Base-by-base conservation (phyloP, 2,329 filamentous ascomycete species). In the Diaporthe longicolla region DNA sequence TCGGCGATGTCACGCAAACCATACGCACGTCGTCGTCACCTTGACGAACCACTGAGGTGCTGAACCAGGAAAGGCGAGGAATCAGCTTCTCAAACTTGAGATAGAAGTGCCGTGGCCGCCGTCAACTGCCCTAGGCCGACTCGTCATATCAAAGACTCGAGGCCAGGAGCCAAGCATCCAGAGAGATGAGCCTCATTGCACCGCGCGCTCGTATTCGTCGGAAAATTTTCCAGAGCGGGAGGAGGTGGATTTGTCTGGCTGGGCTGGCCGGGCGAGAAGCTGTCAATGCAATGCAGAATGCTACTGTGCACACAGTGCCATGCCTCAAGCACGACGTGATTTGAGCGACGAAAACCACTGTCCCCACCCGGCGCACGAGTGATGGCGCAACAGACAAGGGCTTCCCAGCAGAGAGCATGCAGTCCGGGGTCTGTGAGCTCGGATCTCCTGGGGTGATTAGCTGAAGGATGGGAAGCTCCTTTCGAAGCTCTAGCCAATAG, bases 401-500 rank as follows among this genome's bases (percentile, higher is more conserved):
- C 17, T 32, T 48, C 71, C 71, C 71, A 61, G 71, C 71, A 61
- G 4, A 54, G 5, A 24, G 24, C 43, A 61, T 35, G 63, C 55
- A 45, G 63, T 32, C 59, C 54, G 19, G 26, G 32, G 43, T 69
- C n/a, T 43, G 54, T 40, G 43, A 71, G 55, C 69, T 61, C 69
- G 55, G 55, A 52, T 50, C 48, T 52, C 43, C 68, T 52, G 57
- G 55, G 55, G 52, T 37, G 43, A 50, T 37, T 52, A 21, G 48
- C 35, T 37, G 29, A 63, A 35, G 40, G 55, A 45, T 63, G 70
- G 43, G 26, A 63, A 71, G 24, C 63, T 52, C 29, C 61, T 69
- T 65, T 72, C 35, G 2, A 54, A 72, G 71, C 37, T 70, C 61
- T 48, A 48, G 65, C 69, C 69, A 71, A 71, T 71, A 21, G 35